These are phyloP conservation scores for Anethum foeniculum DNA, from an alignment of 140 eudicot genomes.

Conservation along the genomic window DNA sequence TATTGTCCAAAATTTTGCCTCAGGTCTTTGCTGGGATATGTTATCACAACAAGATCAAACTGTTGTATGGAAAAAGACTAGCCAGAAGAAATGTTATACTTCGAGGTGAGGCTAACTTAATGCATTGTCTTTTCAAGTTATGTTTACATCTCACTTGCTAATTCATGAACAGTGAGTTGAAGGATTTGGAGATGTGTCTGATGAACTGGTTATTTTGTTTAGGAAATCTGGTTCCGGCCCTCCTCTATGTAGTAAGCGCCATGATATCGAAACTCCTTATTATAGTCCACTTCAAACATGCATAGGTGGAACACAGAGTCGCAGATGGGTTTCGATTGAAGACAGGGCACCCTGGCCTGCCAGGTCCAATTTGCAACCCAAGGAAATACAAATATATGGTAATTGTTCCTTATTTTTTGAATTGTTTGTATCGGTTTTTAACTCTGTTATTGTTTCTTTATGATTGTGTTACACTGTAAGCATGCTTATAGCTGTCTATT, in stretches of 20 bases:
- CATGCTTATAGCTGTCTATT: background rate
- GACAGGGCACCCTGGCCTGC: slow-evolving; percentile 83
- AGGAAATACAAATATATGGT: slow-evolving; percentile 68
- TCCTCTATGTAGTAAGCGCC: slow-evolving; percentile 65
- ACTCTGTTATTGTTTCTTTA: background rate
- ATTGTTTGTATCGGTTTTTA: background rate
- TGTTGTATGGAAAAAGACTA: slow-evolving; percentile 87
- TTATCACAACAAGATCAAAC: slow-evolving; percentile 88
- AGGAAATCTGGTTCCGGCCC: slow-evolving; percentile 70
- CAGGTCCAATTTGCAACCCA: slow-evolving; percentile 46
- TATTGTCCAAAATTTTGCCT: slow-evolving; percentile 42
- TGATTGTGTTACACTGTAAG: background rate
- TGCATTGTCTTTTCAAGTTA: background rate
- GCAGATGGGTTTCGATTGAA: slow-evolving; percentile 79
- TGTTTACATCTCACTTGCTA: background rate
- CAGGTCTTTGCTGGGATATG: slow-evolving; percentile 80
- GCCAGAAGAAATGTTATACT: slow-evolving; percentile 63
- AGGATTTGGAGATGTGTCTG: slow-evolving; percentile 8
- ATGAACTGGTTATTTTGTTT: slow-evolving; percentile 15
- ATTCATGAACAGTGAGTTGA: background rate
- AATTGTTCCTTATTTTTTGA: slow-evolving; percentile 15
- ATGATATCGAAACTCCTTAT: slow-evolving; percentile 80
- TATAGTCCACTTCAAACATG: slow-evolving; percentile 85
- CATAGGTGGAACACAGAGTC: slow-evolving; percentile 89
- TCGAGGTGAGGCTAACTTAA: slow-evolving; percentile 42